Evolutionary conservation across 225 moss, liverwort and hornwort genomes (phyloP).

Genomic region (Asterella californica): DNA sequence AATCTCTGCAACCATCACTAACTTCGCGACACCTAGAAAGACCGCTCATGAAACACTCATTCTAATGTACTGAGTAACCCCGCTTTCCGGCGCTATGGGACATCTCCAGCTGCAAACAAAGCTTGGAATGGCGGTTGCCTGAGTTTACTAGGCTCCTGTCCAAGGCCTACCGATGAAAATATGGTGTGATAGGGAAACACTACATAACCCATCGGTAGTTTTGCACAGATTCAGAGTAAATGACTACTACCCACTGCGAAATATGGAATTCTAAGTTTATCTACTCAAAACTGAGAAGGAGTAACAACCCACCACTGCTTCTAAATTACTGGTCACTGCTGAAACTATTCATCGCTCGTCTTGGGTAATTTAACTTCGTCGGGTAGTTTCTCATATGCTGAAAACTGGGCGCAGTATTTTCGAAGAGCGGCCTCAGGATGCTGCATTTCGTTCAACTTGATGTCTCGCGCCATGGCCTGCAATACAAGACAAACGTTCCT

Average conservation of each 20-base stretch:
- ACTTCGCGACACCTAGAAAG: neutral
- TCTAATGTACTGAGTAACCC: no score
- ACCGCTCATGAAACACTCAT: neutral
- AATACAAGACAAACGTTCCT: conserved; percentile 4
- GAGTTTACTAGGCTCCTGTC: neutral
- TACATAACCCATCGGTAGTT: neutral
- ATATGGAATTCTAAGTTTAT: neutral
- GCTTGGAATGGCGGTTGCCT: neutral
- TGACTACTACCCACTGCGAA: neutral
- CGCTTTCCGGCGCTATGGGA: neutral
- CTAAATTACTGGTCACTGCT: neutral
- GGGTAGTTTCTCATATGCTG: conserved; percentile 59
- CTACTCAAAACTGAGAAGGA: neutral
- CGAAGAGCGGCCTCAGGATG: conserved; percentile 67
- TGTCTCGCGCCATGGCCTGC: conserved; percentile 88
- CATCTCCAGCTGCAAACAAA: neutral
- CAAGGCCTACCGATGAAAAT: neutral
- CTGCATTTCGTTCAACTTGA: conserved; percentile 91
- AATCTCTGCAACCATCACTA: neutral
- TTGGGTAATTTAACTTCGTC: conserved; percentile 6
- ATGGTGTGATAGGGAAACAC: neutral
- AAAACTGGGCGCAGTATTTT: conserved; percentile 64
- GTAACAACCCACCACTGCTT: neutral
- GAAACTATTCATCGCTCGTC: neutral
- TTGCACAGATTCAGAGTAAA: neutral